Evolutionary conservation across 2,329 filamentous ascomycete genomes (phyloP), one percentile per base, ranked within the genome.

Genomic region (Apiospora pterosperma): DNA sequence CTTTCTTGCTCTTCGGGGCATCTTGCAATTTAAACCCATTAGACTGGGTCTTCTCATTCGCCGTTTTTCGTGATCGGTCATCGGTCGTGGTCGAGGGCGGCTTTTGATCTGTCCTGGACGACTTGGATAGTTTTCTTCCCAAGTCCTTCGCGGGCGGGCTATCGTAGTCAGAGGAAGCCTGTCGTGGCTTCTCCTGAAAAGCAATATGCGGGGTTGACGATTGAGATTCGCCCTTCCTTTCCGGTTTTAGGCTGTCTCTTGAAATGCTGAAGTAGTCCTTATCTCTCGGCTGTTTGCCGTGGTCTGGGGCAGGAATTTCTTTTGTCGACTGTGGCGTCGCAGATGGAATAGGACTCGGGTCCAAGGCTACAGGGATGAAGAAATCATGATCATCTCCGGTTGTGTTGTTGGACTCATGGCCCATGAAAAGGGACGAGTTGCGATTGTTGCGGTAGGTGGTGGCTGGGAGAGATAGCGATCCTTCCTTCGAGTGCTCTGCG

Each of bases 141-240:
- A 80, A 79, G 60, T 79, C 77, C 71, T 82, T 88, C 28, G 81
- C 78, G 59, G 85, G 81, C 1, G 83, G 80, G 41, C 84, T 85
- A 36, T 87, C 82, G 28, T 87, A 79, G 12, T 90, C 87, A 3
- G 88, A 86, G 0, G 88, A 89, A 5, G 84, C 78, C 66, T 88
- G 84, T 55, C 91, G 86, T 2, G 88, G 87, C 77, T 94, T 96
- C 72, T 97, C 92, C 75, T 97, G 93, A 75, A 93, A 96, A 25
- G 93, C 91, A 71, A 97, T 97, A 73, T 97, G 93, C n/a, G 93
- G 92, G 19, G 92, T 93, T 2, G 88, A 85, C 65, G 80, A 76
- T 63, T 81, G 80, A 1, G 84, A 84, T 52, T 85, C 84, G 19
- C 72, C 73, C 59, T 81, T 82, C 69, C 78, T 83, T 62, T 86